phyloP scores from a whole-genome alignment of 768 basidiomycete species.

The Xerocomellus amylosporus region DNA sequence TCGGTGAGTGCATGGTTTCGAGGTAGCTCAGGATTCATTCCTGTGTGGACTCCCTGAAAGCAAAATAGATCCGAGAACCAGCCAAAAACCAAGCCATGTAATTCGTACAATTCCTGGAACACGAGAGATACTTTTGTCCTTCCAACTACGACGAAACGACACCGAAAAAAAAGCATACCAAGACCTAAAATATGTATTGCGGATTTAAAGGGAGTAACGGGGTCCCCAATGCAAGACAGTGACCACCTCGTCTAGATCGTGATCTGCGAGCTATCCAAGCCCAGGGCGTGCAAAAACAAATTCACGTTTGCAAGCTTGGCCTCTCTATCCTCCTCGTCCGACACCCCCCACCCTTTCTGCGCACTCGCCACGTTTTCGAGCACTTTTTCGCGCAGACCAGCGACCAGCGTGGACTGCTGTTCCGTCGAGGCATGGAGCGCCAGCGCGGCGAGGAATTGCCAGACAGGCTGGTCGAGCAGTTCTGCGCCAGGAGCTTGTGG shows the following conservation, averaged over 20 bases:
- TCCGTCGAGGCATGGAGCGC: slow-evolving; percentile 81
- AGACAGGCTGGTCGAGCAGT: slow-evolving; percentile 84
- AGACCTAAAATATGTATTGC: slow-evolving; percentile 1
- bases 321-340: slow-evolving; percentile 68
- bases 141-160: slow-evolving; percentile 10
- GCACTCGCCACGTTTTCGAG: slow-evolving; percentile 83
- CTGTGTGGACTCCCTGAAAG: no score
- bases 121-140: slow-evolving; percentile 22
- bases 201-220: background rate
- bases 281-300: slow-evolving; percentile 80
- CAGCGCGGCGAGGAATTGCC: slow-evolving; percentile 89
- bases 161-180: slow-evolving; percentile 4
- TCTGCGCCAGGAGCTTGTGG: slow-evolving; percentile 61
- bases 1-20: no score
- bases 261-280: slow-evolving; percentile 71
- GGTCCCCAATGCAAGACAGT: no score
- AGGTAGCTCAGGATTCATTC: no score
- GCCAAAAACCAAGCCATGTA: slow-evolving; percentile 8
- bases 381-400: slow-evolving; percentile 86
- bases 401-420: slow-evolving; percentile 87
- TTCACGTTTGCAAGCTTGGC: slow-evolving; percentile 91
- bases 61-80: background rate
- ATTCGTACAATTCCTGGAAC: slow-evolving; percentile 18
- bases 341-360: slow-evolving; percentile 64
- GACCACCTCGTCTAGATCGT: slow-evolving; percentile 34